phyloP scores from a whole-genome alignment of 208 protist species.

The Leishmania arabica region DNA sequence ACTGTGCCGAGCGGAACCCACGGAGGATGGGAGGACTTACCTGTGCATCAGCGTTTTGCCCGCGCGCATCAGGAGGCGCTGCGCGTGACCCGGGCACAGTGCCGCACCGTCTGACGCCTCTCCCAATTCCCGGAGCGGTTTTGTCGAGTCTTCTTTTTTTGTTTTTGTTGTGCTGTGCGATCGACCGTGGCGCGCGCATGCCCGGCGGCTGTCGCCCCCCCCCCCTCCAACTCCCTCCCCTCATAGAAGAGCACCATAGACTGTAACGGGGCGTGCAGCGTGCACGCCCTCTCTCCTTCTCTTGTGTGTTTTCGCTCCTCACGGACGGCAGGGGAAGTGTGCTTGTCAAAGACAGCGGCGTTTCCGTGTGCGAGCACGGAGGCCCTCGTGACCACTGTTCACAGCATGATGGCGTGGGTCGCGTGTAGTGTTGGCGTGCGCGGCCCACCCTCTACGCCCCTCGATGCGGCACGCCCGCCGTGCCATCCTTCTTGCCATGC shows the following conservation, averaged over 20 bases:
- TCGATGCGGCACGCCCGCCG: too few relatives aligned
- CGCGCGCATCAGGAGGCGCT: conserved; percentile 79
- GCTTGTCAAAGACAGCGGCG: not conserved
- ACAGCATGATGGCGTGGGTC: not conserved
- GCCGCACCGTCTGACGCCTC: conserved; percentile 26
- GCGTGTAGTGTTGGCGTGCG: too few relatives aligned
- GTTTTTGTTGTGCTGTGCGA: not conserved
- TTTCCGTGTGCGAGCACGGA: not conserved
- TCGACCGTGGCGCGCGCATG: not conserved
- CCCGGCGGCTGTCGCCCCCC: not conserved
- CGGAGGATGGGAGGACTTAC: conserved; percentile 37
- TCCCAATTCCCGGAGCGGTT: not conserved
- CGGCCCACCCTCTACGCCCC: too few relatives aligned
- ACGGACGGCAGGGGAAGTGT: not conserved
- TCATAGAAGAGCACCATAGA: not conserved
- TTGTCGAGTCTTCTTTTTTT: not conserved
- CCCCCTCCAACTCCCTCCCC: not conserved
- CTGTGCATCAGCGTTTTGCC: conserved; percentile 77
- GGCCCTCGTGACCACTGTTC: not conserved
- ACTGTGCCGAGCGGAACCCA: not conserved
- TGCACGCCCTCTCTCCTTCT: not conserved
- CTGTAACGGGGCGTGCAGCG: not conserved
- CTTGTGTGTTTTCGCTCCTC: not conserved
- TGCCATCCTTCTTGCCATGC: too few relatives aligned
- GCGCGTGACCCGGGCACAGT: conserved; percentile 53